A percentile compares a stretch with the other conserved stretches of the same genome.
Evolutionary conservation across 2,329 filamentous ascomycete genomes (phyloP).

Genomic region (Fusarium penzigii): DNA sequence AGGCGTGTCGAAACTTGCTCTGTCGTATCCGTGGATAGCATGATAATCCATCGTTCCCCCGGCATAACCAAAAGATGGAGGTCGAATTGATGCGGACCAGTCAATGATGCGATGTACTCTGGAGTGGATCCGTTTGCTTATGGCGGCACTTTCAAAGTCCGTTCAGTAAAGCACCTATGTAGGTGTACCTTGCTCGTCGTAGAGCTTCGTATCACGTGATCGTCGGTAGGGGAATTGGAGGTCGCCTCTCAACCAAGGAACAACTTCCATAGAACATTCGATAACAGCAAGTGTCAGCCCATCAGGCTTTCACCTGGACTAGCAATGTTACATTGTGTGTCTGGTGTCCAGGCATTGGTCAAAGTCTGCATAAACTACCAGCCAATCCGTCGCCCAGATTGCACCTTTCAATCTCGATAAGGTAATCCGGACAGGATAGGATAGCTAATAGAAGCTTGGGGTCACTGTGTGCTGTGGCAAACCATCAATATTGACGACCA

Average conservation of each 20-base stretch:
- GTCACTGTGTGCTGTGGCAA: conserved; percentile 14
- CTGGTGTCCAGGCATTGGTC: neutral
- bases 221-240: no score
- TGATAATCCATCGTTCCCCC: conserved; percentile 57
- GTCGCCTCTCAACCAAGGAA: conserved; percentile 4
- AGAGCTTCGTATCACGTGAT: no score
- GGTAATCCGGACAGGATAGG: conserved; percentile 9
- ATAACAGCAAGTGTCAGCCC: conserved; percentile 15
- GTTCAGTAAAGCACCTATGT: no score
- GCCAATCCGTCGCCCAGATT: conserved; percentile 2
- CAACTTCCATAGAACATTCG: conserved; percentile 20
- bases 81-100: conserved; percentile 12
- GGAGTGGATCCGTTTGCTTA: conserved; percentile 13
- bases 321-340: neutral
- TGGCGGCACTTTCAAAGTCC: conserved; percentile 1
- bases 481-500: conserved; percentile 4
- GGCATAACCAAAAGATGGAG: conserved; percentile 24
- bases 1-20: conserved; percentile 59
- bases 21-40: conserved; percentile 59
- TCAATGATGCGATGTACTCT: conserved; percentile 18
- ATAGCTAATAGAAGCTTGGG: conserved; percentile 12
- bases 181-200: no score
- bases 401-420: conserved; percentile 15
- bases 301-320: conserved; percentile 16
- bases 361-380: no score